Conservation (phyloP, 2,329 filamentous ascomycete genomes). For the Madurella fahalii region DNA sequence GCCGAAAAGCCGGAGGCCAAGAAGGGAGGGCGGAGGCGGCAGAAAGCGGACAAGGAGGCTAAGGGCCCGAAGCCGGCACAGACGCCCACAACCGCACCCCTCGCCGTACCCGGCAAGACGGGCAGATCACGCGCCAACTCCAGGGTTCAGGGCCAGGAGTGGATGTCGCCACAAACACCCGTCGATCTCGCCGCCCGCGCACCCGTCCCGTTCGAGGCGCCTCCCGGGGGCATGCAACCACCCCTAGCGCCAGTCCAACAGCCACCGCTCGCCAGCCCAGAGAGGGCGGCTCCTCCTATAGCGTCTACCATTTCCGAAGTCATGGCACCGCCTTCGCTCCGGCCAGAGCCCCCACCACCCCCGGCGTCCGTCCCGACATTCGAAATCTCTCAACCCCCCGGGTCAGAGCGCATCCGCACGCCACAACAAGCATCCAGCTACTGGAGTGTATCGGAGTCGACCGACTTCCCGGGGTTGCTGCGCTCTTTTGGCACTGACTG, state of each 20-base stretch:
- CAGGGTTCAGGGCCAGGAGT: conserved; percentile 44
- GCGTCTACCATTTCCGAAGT: conserved; percentile 46
- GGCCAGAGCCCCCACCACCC: conserved; percentile 50
- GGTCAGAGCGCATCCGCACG: conserved; percentile 46
- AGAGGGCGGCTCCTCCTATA: conserved; percentile 34
- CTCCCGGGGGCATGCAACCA: conserved; percentile 39
- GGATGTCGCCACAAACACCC: conserved; percentile 34
- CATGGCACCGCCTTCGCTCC: conserved; percentile 53
- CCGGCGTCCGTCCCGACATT: conserved; percentile 47
- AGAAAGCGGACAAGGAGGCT: conserved; percentile 43
- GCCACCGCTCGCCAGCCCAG: conserved; percentile 28
- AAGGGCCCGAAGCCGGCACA: conserved; percentile 40
- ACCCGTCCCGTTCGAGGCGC: conserved; percentile 43
- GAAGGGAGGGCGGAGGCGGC: conserved; percentile 37
- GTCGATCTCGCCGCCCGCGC: conserved; percentile 36
- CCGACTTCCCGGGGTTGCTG: conserved; percentile 69
- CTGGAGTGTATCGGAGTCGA: conserved; percentile 80
- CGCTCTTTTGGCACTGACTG: conserved; percentile 77
- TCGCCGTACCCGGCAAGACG: conserved; percentile 36
- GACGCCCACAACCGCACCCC: conserved; percentile 45
- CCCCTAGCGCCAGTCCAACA: conserved; percentile 36
- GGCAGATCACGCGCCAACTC: conserved; percentile 54
- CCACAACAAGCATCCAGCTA: conserved; percentile 69
- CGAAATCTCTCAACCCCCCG: conserved; percentile 42
- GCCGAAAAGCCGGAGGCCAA: conserved; percentile 42